Evolutionary conservation across 2,329 filamentous ascomycete species (phyloP), one percentile per base, ranked within the genome.

Genomic region (Amauroascus verrucosus): DNA sequence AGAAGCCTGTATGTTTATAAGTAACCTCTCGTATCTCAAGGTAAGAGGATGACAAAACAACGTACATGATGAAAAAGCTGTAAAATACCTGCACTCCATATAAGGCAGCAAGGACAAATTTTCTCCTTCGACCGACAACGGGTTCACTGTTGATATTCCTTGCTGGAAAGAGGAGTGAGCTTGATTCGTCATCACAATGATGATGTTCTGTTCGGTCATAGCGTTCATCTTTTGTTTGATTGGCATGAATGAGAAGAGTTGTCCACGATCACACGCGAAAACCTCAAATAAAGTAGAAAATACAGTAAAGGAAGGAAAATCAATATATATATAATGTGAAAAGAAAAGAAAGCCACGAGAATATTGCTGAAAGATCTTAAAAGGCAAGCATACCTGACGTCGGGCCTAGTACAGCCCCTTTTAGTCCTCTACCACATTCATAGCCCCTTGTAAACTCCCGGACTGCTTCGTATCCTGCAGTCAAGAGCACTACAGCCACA

Each of bases 41-140:
- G 7, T 7, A n/a, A 33, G 3, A 30, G 20, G 14, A 30, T 6
- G 22, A 9, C 24, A 38, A 26, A 53, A 26, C 18, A 1, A 83
- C 91, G 83, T 69, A 96, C 93, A 98, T 98, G 67, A 98, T 90
- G 78, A 98, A 97, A 65, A 98, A 97, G 45, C 90, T 94, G 70
- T 98, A 98, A 70, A 97, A 97, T 61, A 93, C 94, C 75, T 98
- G 93, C 49, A 93, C 71, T 18, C 84, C 91, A 74, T 98, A 98
- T 53, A 98, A 73, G 30, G 79, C 70, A 26, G 87, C 86, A 76
- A 95, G 91, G 69, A 88, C 74, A 57, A 94, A 66, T 70, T 87
- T 89, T 49, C 82, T 84, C 64, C 79, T 81, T 70, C 82, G 80
- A 68, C 81, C 79, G 58, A 80, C n/a, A n/a, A n/a, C 75, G 58